Percentiles rank a stretch among this genome's conserved stretches.
These are phyloP conservation scores for Vishniacozyma victoriae DNA, from an alignment of 768 basidiomycete species.

Conservation along the genomic window DNA sequence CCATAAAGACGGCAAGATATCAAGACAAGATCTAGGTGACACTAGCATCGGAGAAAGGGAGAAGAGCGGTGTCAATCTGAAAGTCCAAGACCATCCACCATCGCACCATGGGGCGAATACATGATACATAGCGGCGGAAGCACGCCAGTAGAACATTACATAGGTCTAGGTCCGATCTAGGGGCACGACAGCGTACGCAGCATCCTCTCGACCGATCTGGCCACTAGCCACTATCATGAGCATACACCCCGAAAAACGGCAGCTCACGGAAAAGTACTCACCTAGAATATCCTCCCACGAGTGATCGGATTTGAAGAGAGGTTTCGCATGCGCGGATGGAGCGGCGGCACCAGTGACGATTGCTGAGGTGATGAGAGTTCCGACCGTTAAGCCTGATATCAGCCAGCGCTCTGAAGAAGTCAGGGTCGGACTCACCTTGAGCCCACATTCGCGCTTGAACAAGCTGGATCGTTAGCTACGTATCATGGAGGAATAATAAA, in stretches of 20 bases:
- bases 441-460: constrained; percentile 48
- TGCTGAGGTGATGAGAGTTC: constrained; percentile 36
- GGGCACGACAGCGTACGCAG: neutral
- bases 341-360: constrained; percentile 24
- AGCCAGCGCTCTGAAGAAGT: no score
- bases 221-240: neutral
- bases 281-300: neutral
- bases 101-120: no score
- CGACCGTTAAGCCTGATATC: constrained; percentile 34
- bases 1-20: no score
- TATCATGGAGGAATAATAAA: no score
- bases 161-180: no score
- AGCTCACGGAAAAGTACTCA: neutral
- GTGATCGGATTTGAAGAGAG: neutral
- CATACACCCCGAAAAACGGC: neutral
- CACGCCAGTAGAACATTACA: no score
- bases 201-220: neutral
- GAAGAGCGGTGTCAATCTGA: no score
- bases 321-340: neutral
- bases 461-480: constrained; percentile 19
- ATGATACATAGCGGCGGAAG: no score
- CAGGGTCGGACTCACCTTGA: constrained; percentile 42
- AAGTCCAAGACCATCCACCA: no score
- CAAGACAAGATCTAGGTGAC: no score
- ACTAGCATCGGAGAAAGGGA: no score